Conservation (phyloP, 176 grass and related monocot species). For the Tuctoria greenei region DNA sequence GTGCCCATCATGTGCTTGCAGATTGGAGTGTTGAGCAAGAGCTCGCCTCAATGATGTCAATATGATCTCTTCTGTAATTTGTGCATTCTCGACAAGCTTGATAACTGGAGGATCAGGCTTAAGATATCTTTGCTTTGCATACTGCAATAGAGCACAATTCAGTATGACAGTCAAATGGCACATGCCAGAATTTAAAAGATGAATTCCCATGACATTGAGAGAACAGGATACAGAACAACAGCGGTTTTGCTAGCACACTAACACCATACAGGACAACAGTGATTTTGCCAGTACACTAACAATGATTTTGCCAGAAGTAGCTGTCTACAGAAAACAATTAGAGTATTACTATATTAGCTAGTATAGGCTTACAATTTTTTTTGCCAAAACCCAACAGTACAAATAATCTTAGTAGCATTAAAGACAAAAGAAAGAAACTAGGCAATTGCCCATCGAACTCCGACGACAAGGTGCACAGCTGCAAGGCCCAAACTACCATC, state of each 20-base stretch:
- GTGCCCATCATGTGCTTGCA: conserved; percentile 59
- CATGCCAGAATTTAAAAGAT: not conserved
- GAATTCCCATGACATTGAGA: not conserved
- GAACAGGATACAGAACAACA: not conserved
- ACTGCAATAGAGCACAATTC: conserved; percentile 23
- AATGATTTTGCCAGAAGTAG: not conserved
- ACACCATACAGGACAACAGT: not conserved
- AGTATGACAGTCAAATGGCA: not conserved
- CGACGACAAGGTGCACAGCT: too few species aligned
- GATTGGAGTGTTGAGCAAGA: conserved; percentile 30
- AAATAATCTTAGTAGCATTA: not conserved
- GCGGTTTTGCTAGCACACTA: too few species aligned
- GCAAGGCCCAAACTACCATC: too few species aligned
- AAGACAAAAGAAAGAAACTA: not conserved
- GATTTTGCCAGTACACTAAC: too few species aligned
- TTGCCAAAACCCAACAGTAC: not conserved
- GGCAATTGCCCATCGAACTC: not conserved
- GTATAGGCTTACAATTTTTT: too few species aligned
- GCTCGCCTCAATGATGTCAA: conserved; percentile 41
- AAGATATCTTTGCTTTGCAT: conserved; percentile 30
- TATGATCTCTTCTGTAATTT: conserved; percentile 43
- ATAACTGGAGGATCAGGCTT: conserved; percentile 16
- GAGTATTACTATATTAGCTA: not conserved
- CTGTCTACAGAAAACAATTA: not conserved
- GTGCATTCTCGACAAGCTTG: conserved; percentile 3